Base-by-base conservation (phyloP, 306 rosid genomes). In the Lagenaria siceraria region DNA sequence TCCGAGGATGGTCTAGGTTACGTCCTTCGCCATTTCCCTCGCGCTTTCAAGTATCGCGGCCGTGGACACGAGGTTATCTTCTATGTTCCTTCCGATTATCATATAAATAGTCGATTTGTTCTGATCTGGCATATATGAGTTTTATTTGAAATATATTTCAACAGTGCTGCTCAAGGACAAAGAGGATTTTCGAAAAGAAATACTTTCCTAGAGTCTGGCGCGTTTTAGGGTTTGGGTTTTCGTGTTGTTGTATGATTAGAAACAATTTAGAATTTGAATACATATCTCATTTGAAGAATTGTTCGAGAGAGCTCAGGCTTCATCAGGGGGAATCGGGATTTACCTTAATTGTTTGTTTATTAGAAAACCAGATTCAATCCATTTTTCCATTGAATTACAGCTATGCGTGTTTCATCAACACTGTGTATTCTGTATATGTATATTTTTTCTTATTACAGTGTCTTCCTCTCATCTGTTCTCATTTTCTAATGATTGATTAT, bases 1-100 rank as follows among this genome's bases (percentile, higher is more conserved):
- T 95, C 99, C 36, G 97, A 92, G 3, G 93, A 95, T 31, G 99
- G 99, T 77, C 93, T 95, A 43, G 97, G 97, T 68, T 92, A 92
- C 77, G 89, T 90, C 70, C 99, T 95, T 69, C 97, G 97, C 83
- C 92, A 95, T 78, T 95, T 95, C 53, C 97, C 99, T 77, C 85
- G 87, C 73, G 74, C 87, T 14, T 89, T 95, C 90, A 95, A 87
- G 81, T 92, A 85, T 83, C 92, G 88, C 21, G 97, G 97, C 61
- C 97, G 88, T 10, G 96, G 97, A 22, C 87, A 90, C 51, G 99
- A 95, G 97, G 98, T 91, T 61, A 10, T 54, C 31, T 74, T 51
- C 72, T 31, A 8, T 13, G 25, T 11, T 42, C 36, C 55, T 69
- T 43, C 55, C 35, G 1, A 69, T 10, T 22, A 1, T 21, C 0